phyloP scores from a whole-genome alignment of 345 rosid species.

The Linum tenue region DNA sequence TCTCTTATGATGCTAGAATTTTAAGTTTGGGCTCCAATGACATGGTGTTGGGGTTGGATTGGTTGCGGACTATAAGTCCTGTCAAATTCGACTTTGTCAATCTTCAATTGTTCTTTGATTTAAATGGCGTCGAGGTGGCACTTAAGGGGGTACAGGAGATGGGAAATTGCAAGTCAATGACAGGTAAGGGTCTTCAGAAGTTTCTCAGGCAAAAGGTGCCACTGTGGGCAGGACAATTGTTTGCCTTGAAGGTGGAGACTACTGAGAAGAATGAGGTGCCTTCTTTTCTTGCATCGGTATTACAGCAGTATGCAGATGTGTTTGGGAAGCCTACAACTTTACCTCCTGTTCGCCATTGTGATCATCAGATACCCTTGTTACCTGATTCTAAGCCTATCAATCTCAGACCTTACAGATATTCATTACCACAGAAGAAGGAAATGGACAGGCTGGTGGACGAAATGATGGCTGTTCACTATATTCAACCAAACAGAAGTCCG shows the following conservation, averaged over 20 bases:
- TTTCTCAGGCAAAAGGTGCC: background rate
- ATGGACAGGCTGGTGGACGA: too few relatives aligned
- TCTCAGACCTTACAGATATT: background rate
- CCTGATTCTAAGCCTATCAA: background rate
- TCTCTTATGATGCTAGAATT: background rate
- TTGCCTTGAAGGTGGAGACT: background rate
- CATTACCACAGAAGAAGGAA: too few relatives aligned
- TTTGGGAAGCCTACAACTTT: background rate
- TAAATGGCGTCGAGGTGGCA: background rate
- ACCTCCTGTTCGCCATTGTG: background rate
- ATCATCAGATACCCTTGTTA: background rate
- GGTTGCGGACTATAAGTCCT: too few relatives aligned
- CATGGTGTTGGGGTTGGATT: background rate
- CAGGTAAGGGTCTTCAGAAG: background rate
- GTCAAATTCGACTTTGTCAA: too few relatives aligned
- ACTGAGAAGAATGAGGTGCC: background rate
- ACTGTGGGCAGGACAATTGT: background rate
- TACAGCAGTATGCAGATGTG: background rate
- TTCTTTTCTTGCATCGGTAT: background rate
- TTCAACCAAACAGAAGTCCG: too few relatives aligned
- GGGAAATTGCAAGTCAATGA: background rate
- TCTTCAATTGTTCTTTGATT: too few relatives aligned
- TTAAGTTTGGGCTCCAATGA: background rate
- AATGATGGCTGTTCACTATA: too few relatives aligned
- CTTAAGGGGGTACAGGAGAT: background rate